Percentiles rank a stretch among this genome's conserved stretches.
Conservation (phyloP, 805 yeast genomes). For the Priceomyces fermenticarens region DNA sequence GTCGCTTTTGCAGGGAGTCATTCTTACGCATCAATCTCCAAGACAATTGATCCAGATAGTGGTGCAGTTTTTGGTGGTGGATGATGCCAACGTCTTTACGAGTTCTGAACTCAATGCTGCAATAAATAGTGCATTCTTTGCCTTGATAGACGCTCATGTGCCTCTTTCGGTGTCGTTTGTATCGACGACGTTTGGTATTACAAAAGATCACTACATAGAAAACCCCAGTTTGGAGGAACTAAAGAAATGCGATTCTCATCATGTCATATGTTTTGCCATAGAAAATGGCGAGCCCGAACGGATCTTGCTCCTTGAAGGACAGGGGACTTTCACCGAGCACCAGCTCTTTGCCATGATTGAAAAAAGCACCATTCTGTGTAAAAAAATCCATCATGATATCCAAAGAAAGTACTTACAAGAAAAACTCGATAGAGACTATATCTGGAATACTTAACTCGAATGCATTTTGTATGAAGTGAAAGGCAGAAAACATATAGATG, state of each 20-base stretch:
- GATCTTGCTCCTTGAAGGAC: constrained; percentile 66
- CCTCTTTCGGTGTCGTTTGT: constrained; percentile 63
- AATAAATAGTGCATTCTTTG: constrained; percentile 69
- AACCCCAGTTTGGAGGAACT: constrained; percentile 50
- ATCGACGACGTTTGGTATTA: constrained; percentile 49
- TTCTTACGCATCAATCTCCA: constrained; percentile 68
- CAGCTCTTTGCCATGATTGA: constrained; percentile 55
- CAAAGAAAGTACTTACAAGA: constrained; percentile 46
- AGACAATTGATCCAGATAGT: constrained; percentile 55
- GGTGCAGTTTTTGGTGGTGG: constrained; percentile 37
- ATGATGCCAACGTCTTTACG: constrained; percentile 24
- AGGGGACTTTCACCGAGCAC: constrained; percentile 63
- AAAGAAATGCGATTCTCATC: constrained; percentile 51
- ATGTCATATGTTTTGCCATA: constrained; percentile 60
- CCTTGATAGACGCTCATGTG: constrained; percentile 78
- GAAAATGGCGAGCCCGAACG: constrained; percentile 49
- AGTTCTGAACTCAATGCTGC: constrained; percentile 62
- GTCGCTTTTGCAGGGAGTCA: constrained; percentile 55
- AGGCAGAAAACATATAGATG: too few relatives aligned
- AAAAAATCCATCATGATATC: constrained; percentile 39
- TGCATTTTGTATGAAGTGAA: not conserved
- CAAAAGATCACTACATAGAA: constrained; percentile 23
- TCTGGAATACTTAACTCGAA: constrained; percentile 48
- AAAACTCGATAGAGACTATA: constrained; percentile 51
- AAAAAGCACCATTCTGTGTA: constrained; percentile 46